Conservation (phyloP, 78 protist genomes). For the Cavenderia fasciculata region DNA sequence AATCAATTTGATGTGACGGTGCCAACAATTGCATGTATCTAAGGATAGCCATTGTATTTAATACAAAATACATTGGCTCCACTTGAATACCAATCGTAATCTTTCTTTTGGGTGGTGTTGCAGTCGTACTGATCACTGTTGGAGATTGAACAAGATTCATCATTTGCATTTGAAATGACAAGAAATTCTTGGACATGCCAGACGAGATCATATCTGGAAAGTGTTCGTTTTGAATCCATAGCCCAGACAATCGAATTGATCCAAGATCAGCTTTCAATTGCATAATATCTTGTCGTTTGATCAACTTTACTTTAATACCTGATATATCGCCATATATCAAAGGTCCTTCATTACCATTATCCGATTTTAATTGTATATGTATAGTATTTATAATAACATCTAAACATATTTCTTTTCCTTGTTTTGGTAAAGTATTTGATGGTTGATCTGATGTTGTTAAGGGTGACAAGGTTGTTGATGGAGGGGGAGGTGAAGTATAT, state of each 20-base stretch:
- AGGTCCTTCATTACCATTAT: slow-evolving; percentile 20
- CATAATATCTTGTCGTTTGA: background rate
- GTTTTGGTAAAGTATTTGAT: background rate
- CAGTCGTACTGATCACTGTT: background rate
- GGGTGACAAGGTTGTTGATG: background rate
- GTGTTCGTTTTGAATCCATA: slow-evolving; percentile 72
- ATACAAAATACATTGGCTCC: slow-evolving; percentile 37
- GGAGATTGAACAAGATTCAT: background rate
- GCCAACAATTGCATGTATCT: slow-evolving; percentile 37
- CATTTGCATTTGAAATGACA: slow-evolving; percentile 41
- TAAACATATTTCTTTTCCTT: slow-evolving; percentile 11
- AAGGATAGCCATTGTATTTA: slow-evolving; percentile 40
- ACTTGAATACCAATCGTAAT: slow-evolving; percentile 38
- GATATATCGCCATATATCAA: slow-evolving; percentile 64
- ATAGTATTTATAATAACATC: slow-evolving; percentile 46
- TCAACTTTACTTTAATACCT: slow-evolving; percentile 2
- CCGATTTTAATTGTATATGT: slow-evolving; percentile 22
- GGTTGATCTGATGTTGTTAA: background rate
- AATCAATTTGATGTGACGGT: slow-evolving; percentile 56
- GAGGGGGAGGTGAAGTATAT: slow-evolving; percentile 17
- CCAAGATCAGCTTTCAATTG: background rate
- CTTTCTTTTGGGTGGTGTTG: slow-evolving; percentile 1
- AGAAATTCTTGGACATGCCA: background rate
- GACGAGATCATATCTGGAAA: slow-evolving; percentile 75
- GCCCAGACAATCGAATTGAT: slow-evolving; percentile 53